A percentile compares a stretch with the other conserved stretches of the same genome.
Evolutionary conservation across 306 rosid genomes (phyloP).

Genomic region (Castanea crenata): DNA sequence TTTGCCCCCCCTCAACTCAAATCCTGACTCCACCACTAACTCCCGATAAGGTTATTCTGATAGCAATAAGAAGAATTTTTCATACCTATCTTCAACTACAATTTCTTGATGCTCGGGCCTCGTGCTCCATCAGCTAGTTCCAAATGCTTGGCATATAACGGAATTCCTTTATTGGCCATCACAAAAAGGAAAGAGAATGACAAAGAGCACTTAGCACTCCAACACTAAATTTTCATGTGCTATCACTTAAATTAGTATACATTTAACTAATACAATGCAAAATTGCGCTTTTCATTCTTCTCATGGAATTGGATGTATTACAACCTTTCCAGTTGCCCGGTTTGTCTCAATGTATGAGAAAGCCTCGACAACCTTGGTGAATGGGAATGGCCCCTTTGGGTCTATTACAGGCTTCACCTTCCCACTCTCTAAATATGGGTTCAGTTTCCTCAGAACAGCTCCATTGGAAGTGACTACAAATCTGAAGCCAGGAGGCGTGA

Average conservation of each 20-base stretch:
- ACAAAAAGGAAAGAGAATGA: background rate
- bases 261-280: constrained; percentile 23
- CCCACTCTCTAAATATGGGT: constrained; percentile 84
- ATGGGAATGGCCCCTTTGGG: constrained; percentile 78
- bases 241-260: too few relatives aligned
- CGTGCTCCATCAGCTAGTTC: too few relatives aligned
- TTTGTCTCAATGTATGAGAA: constrained; percentile 85
- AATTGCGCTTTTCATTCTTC: constrained; percentile 16
- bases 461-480: constrained; percentile 91
- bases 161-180: background rate
- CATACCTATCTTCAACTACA: too few relatives aligned
- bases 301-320: constrained; percentile 81
- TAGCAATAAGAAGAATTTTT: too few relatives aligned
- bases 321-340: constrained; percentile 77
- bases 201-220: background rate
- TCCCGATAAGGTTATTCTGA: too few relatives aligned
- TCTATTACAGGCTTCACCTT: constrained; percentile 86
- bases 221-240: too few relatives aligned
- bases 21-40: too few relatives aligned
- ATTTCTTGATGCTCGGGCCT: too few relatives aligned
- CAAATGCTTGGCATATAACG: too few relatives aligned
- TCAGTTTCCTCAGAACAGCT: constrained; percentile 70
- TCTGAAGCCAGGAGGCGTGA: constrained; percentile 95
- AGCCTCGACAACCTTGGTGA: constrained; percentile 77
- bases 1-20: too few relatives aligned